phyloP scores from a whole-genome alignment of 768 basidiomycete species.

The Phanerochaete carnosa region DNA sequence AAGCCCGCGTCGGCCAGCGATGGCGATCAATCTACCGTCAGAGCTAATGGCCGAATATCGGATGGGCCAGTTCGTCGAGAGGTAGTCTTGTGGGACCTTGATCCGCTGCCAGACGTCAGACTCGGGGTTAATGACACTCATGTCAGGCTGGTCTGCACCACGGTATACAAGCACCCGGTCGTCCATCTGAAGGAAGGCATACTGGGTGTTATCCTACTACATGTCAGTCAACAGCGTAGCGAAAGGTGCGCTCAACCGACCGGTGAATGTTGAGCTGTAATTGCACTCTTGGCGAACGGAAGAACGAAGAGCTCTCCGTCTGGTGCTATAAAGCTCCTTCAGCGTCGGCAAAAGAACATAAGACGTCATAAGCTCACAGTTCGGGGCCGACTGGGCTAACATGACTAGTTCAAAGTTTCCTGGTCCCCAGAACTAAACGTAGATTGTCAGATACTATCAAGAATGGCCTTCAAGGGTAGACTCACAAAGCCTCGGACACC shows the following conservation, averaged over 20 bases:
- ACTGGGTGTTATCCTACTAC: constrained; percentile 86
- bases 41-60: constrained; percentile 86
- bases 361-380: constrained; percentile 36
- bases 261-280: constrained; percentile 87
- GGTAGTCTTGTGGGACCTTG: constrained; percentile 87
- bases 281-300: constrained; percentile 94
- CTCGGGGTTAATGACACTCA: constrained; percentile 97
- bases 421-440: constrained; percentile 81
- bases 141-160: constrained; percentile 95
- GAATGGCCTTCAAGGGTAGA: neutral
- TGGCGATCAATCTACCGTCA: constrained; percentile 88
- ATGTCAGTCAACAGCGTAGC: neutral
- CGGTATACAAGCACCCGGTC: constrained; percentile 91
- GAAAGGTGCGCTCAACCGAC: constrained; percentile 40
- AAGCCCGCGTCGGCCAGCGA: constrained; percentile 88
- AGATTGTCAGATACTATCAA: neutral
- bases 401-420: constrained; percentile 89
- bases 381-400: constrained; percentile 52
- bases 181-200: constrained; percentile 94
- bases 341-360: neutral
- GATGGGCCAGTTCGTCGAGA: constrained; percentile 91
- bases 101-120: constrained; percentile 98
- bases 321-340: constrained; percentile 33
- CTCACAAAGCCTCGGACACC: constrained; percentile 74
- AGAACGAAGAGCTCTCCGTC: constrained; percentile 79